Percentiles rank a stretch among this genome's conserved stretches.
Evolutionary conservation across 805 yeast species (phyloP).

Genomic region (Blastobotrys muscicola): DNA sequence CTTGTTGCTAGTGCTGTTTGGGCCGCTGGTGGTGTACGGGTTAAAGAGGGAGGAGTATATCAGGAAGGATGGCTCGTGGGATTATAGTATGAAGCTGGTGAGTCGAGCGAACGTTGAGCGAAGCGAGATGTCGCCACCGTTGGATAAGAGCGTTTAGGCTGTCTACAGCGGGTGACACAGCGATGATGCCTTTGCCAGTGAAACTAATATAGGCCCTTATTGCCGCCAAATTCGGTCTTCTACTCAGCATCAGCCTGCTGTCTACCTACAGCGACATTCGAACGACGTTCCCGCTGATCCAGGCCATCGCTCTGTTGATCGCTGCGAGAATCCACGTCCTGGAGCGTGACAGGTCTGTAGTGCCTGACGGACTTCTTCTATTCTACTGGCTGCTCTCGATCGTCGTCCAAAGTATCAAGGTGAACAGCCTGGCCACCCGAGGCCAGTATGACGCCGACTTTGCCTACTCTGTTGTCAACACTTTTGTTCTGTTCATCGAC

Average conservation of each 20-base stretch:
- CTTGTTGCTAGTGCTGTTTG: slow-evolving; percentile 8
- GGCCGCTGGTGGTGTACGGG: slow-evolving; percentile 9
- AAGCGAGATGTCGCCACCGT: background rate
- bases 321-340: slow-evolving; percentile 53
- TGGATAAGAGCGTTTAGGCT: too few relatives aligned
- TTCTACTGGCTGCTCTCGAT: slow-evolving; percentile 64
- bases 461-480: slow-evolving; percentile 22
- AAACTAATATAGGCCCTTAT: too few relatives aligned
- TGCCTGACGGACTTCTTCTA: slow-evolving; percentile 60
- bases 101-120: slow-evolving; percentile 22
- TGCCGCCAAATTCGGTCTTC: too few relatives aligned
- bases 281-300: slow-evolving; percentile 30
- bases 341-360: slow-evolving; percentile 57
- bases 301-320: slow-evolving; percentile 38
- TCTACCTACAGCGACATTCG: slow-evolving; percentile 18
- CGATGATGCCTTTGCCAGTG: too few relatives aligned
- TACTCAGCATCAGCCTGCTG: slow-evolving; percentile 16
- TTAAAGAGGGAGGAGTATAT: too few relatives aligned
- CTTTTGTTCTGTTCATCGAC: slow-evolving; percentile 32
- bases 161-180: too few relatives aligned
- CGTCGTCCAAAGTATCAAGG: slow-evolving; percentile 37
- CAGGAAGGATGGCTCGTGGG: too few relatives aligned
- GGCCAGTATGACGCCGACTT: slow-evolving; percentile 12
- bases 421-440: slow-evolving; percentile 12
- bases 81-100: background rate